Percentiles rank a stretch among this genome's conserved stretches.
These are phyloP conservation scores for Parietichytrium sp. DNA, from an alignment of 108 stramenopile genomes.

Conservation along the genomic window DNA sequence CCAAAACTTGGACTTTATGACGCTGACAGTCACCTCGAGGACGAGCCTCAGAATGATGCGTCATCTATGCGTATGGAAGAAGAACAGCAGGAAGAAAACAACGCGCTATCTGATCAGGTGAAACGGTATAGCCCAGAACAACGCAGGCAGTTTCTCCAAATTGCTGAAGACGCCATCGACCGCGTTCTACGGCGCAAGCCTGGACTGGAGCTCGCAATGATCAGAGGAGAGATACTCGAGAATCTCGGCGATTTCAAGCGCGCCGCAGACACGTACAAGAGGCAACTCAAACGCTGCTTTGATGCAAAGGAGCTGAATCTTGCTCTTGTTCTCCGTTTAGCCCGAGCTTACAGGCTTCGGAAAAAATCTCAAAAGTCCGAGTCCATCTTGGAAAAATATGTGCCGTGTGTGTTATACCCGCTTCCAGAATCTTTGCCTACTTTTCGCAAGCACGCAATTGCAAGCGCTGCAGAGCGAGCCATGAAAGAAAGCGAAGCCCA, in stretches of 20 bases:
- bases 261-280: background rate
- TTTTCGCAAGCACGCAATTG: no score
- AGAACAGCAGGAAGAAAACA: background rate
- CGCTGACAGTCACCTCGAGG: background rate
- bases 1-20: background rate
- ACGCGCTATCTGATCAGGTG: background rate
- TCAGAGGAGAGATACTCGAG: background rate
- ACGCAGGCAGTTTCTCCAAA: background rate
- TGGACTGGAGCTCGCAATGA: background rate
- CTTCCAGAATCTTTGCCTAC: no score
- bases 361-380: background rate
- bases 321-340: background rate
- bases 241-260: constrained; percentile 30
- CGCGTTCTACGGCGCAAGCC: background rate
- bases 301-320: background rate
- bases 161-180: background rate
- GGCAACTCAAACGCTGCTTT: background rate
- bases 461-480: no score
- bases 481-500: background rate
- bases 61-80: background rate
- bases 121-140: background rate
- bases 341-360: background rate
- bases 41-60: background rate
- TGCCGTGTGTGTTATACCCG: background rate
- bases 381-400: background rate